Evolutionary conservation across 2,329 filamentous ascomycete species (phyloP).

Genomic region (Neonectria ditissima): DNA sequence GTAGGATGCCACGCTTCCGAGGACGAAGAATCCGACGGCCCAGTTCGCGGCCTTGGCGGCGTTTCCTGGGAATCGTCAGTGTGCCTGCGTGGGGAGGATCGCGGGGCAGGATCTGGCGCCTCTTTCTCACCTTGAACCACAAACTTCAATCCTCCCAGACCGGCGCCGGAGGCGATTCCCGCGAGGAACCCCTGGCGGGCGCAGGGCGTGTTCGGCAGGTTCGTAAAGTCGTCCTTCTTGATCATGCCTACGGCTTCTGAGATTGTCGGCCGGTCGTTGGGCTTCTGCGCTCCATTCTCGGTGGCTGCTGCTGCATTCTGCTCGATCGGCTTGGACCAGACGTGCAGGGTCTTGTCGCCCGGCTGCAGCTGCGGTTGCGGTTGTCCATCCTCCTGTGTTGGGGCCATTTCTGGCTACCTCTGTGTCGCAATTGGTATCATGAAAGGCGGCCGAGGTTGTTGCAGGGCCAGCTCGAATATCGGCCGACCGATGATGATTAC

Average conservation of each 20-base stretch:
- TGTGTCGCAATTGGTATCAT: constrained; percentile 44
- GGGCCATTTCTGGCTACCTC: constrained; percentile 52
- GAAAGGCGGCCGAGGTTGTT: constrained; percentile 31
- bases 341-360: constrained; percentile 50
- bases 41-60: constrained; percentile 76
- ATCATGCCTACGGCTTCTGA: constrained; percentile 75
- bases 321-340: constrained; percentile 53
- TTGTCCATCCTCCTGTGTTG: constrained; percentile 45
- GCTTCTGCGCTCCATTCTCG: constrained; percentile 35
- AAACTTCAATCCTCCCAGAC: constrained; percentile 78
- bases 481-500: constrained; percentile 41
- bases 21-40: constrained; percentile 82
- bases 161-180: constrained; percentile 84
- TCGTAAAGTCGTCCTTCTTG: constrained; percentile 75
- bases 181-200: constrained; percentile 84
- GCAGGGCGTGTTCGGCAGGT: constrained; percentile 84
- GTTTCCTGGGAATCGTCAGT: constrained; percentile 46
- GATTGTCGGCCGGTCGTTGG: constrained; percentile 55
- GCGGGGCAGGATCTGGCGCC: constrained; percentile 7
- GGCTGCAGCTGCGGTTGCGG: constrained; percentile 29
- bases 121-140: constrained; percentile 77
- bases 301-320: constrained; percentile 35
- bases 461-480: constrained; percentile 32
- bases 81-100: background rate
- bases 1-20: constrained; percentile 78